Conservation (phyloP, 2,329 filamentous ascomycete species). For the Achaetomium macrosporum region DNA sequence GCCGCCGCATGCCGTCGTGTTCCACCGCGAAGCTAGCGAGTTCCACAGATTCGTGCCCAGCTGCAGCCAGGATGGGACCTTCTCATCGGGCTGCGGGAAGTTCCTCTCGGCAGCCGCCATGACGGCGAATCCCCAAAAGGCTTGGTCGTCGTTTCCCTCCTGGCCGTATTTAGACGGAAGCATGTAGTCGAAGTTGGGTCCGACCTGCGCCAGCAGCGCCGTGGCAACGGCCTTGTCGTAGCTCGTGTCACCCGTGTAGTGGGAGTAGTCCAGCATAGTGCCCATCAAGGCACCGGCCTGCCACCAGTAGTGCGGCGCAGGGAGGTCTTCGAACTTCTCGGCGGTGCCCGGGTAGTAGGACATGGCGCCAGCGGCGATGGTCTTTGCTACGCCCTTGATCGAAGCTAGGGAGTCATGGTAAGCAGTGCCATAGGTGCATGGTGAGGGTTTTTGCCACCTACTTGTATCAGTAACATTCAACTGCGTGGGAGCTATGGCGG, state of each 20-base stretch:
- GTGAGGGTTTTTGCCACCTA: constrained; percentile 23
- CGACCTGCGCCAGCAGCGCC: constrained; percentile 53
- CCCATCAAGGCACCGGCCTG: constrained; percentile 60
- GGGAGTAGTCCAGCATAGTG: constrained; percentile 64
- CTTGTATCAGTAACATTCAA: constrained; percentile 35
- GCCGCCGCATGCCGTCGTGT: constrained; percentile 59
- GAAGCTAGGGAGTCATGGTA: constrained; percentile 43
- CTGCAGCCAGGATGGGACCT: constrained; percentile 57
- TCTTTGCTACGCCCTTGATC: constrained; percentile 55
- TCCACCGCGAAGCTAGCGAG: constrained; percentile 64
- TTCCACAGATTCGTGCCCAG: constrained; percentile 69
- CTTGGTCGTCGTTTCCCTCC: constrained; percentile 70
- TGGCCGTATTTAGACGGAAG: constrained; percentile 48
- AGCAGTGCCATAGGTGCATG: constrained; percentile 15
- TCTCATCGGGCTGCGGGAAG: constrained; percentile 54
- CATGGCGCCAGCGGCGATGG: constrained; percentile 56
- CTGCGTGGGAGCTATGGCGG: constrained; percentile 25
- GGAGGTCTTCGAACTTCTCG: constrained; percentile 57
- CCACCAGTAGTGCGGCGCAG: constrained; percentile 65
- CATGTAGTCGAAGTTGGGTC: constrained; percentile 56
- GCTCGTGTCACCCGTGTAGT: constrained; percentile 56
- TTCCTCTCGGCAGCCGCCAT: constrained; percentile 64
- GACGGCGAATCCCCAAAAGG: constrained; percentile 65
- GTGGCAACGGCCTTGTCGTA: constrained; percentile 57
- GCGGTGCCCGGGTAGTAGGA: constrained; percentile 55